Conservation (phyloP, 495 filamentous ascomycete species). For the Aspergillus ellipticus region DNA sequence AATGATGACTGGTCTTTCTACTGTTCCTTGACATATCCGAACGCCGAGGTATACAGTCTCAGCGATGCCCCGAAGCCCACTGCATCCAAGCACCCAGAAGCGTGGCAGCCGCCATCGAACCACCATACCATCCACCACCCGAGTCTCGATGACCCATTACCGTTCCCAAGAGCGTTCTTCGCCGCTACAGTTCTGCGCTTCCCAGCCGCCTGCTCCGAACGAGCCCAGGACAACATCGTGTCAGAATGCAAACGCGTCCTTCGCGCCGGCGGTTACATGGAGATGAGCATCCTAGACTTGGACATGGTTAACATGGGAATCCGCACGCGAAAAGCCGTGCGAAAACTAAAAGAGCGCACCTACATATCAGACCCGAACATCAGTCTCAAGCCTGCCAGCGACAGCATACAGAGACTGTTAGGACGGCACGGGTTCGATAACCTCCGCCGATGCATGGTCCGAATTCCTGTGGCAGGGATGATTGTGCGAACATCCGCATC, state of each 20-base stretch:
- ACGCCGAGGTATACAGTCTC: slow-evolving; percentile 77
- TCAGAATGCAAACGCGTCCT: slow-evolving; percentile 89
- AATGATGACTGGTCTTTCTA: slow-evolving; percentile 98
- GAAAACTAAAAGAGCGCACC: slow-evolving; percentile 72
- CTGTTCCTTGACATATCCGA: slow-evolving; percentile 85
- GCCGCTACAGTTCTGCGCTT: slow-evolving; percentile 85
- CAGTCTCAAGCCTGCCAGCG: slow-evolving; percentile 69
- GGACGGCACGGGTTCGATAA: slow-evolving; percentile 78
- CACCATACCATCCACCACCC: slow-evolving; percentile 79
- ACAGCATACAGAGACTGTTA: slow-evolving; percentile 72
- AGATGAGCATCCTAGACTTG: slow-evolving; percentile 78
- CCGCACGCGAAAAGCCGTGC: slow-evolving; percentile 68
- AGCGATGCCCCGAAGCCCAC: slow-evolving; percentile 33
- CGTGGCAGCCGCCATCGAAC: slow-evolving; percentile 66
- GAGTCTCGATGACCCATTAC: slow-evolving; percentile 66
- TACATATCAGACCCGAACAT: slow-evolving; percentile 59
- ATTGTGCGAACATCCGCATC: slow-evolving; percentile 47
- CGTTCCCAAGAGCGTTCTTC: slow-evolving; percentile 85
- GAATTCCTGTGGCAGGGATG: slow-evolving; percentile 79
- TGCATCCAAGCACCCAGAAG: slow-evolving; percentile 33
- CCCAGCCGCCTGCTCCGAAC: slow-evolving; percentile 68
- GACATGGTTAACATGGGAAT: slow-evolving; percentile 86
- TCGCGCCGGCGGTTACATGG: slow-evolving; percentile 83
- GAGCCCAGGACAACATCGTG: slow-evolving; percentile 72
- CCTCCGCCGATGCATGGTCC: slow-evolving; percentile 81